Evolutionary conservation across 768 basidiomycete species (phyloP), one percentile per base, ranked within the genome.

Genomic region (Clathrus columnatus): DNA sequence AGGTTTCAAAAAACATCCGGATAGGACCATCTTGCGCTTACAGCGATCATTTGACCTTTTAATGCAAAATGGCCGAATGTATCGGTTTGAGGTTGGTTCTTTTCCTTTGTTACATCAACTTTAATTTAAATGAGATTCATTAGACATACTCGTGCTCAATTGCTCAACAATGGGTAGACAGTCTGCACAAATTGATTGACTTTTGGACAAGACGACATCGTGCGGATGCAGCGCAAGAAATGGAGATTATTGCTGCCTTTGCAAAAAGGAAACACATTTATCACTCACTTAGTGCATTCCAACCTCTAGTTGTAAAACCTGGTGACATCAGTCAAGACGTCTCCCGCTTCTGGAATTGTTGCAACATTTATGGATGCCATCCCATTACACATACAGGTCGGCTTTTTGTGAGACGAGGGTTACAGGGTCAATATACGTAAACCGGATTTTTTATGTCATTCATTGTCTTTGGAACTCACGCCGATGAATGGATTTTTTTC

Each of bases 131-230:
- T 10, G 30, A 16, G 11, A 30, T 41, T 23, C 45, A 21, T 57
- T 53, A 93, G 89, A 75, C 83, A 32, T 72, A 85, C 72, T 83
- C 83, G 21, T 72, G 79, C 53, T 71, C 65, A 28, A 74, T 84
- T 45, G 87, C 88, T 0, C 65, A 83, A 49, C 92, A 97, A 64
- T 97, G 94, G 95, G 82, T 96, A 48, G 76, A 80, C 49, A 77
- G 83, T 41, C 77, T 97, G 4, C 79, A 80, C 17, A 78, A 78
- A 24, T 74, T 94, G 29, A 69, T 84, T 41, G 66, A 72, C 3
- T 97, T 92, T 64, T 97, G 93, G 93, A 83, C 77, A 52, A 74
- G 80, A 46, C 78, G 84, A 20, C 86, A 92, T 61, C 78, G 80
- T 23, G 73, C 77, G 43, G 91, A 94, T 63, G 84, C 91, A 14